Base-by-base conservation (phyloP, 768 basidiomycete genomes). In the Gloeophyllum trabeum region DNA sequence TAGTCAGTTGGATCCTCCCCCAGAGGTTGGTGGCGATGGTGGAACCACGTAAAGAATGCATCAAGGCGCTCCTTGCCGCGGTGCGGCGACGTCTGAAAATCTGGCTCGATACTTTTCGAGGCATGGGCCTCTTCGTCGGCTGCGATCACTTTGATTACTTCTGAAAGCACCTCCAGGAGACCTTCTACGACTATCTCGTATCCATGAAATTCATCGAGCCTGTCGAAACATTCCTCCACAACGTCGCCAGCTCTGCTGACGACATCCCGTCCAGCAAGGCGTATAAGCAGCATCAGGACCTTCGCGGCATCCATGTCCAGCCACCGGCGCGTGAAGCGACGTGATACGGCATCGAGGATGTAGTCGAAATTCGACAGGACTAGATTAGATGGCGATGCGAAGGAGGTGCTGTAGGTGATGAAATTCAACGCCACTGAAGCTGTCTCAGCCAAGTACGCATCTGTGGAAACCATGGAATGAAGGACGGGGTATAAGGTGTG, bases 341-440 rank as follows among this genome's bases (percentile, higher is more conserved):
- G 81, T 2, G 90, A 87, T 13, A 94, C 81, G 2, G 85, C 77
- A 51, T 97, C 91, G 43, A 99, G 75, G 6, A 90, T 84, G 55
- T 99, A 98, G 61, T 99, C 94, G 50, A 94, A 94, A 59, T 99
- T 96, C 18, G 93, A 83, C 28, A 97, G 70, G 4, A 99, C 67
- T 21, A 98, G 68, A 53, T 93, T 93, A 35, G 81, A 77, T 0
- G 88, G 73, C 3, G 89, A 85, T n/a, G 92, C 90, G 51, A 91
- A 93, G 3, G 84, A 89, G 2, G 83, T 79, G 41, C 75, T 67
- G n/a, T 69, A 62, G 5, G 91, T 71, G 24, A 94, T 72, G 45
- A 71, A 79, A 45, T 73, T 59, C 42, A 99, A 67, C 2, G 90
- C 69, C 4, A 81, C 76, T 6, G 81, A 62, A 1, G 82, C 93